A percentile compares a stretch with the other conserved stretches of the same genome.
Evolutionary conservation across 108 stramenopile genomes (phyloP).

Genomic region (Cyclostephanos tholiformis): DNA sequence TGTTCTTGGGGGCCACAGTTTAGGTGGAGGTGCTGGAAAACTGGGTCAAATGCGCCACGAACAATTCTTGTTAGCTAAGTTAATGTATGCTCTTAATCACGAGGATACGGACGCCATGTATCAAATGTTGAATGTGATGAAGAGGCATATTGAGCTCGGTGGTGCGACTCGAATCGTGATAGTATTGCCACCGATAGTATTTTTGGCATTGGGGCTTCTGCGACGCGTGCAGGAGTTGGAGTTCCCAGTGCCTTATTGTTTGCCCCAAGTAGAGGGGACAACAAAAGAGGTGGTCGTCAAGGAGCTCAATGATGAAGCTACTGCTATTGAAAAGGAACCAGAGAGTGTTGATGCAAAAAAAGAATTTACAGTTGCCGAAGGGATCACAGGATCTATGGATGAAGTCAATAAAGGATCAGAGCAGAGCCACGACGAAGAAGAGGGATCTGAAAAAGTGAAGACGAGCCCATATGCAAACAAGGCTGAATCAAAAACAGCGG

Average conservation of each 20-base stretch:
- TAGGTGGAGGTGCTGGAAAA: constrained; percentile 34
- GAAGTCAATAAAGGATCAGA: not conserved
- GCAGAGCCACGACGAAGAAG: constrained; percentile 6
- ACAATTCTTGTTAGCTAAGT: constrained; percentile 85
- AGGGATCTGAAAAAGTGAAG: constrained; percentile 16
- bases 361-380: not conserved
- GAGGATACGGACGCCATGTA: constrained; percentile 89
- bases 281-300: constrained; percentile 11
- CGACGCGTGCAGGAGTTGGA: constrained; percentile 64
- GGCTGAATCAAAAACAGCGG: constrained; percentile 18
- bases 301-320: constrained; percentile 6
- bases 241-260: constrained; percentile 18
- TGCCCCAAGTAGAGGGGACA: constrained; percentile 8
- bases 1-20: constrained; percentile 1
- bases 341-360: constrained; percentile 11
- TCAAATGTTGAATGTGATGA: constrained; percentile 78
- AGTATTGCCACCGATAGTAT: constrained; percentile 87
- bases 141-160: constrained; percentile 71
- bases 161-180: constrained; percentile 61
- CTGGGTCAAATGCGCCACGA: constrained; percentile 61
- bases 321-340: constrained; percentile 1
- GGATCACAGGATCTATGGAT: not conserved
- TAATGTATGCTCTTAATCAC: constrained; percentile 85
- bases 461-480: constrained; percentile 20
- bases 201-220: constrained; percentile 76